Conservation (phyloP, 208 protist genomes). For the Wallacemonas sp. region DNA sequence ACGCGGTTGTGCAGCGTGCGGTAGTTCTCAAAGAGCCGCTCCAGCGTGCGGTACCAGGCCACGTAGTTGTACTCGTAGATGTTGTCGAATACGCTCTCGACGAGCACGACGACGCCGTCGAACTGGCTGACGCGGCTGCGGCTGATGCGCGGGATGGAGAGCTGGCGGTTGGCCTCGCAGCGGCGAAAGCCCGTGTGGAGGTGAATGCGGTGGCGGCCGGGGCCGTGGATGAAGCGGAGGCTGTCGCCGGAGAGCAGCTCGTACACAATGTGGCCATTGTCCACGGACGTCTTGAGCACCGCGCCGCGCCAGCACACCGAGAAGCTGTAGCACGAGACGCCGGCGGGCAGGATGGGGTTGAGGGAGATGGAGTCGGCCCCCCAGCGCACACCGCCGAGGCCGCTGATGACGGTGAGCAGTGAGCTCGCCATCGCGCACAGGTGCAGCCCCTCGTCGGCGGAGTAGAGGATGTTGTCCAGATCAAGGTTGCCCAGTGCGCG, state of each 20-base stretch:
- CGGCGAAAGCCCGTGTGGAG: conserved; percentile 73
- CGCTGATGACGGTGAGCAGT: conserved; percentile 64
- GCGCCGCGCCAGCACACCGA: conserved; percentile 79
- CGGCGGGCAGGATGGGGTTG: conserved; percentile 75
- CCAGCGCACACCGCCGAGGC: conserved; percentile 75
- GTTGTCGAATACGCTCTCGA: conserved; percentile 82
- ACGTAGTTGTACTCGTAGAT: conserved; percentile 88
- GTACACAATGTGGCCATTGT: conserved; percentile 68
- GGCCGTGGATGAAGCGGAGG: conserved; percentile 84
- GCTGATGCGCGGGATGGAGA: conserved; percentile 59
- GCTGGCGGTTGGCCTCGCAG: conserved; percentile 30
- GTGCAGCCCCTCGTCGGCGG: conserved; percentile 85
- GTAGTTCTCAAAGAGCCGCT: conserved; percentile 88
- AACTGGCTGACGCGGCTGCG: conserved; percentile 55
- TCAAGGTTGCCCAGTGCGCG: conserved; percentile 78
- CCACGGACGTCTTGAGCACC: conserved; percentile 61
- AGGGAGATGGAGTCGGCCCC: conserved; percentile 52
- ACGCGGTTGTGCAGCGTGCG: conserved; percentile 70
- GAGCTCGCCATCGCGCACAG: conserved; percentile 75
- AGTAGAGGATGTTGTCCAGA: conserved; percentile 88
- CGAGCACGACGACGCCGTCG: conserved; percentile 83
- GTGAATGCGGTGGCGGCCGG: conserved; percentile 70
- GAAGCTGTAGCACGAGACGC: conserved; percentile 70
- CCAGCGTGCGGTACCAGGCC: conserved; percentile 81
- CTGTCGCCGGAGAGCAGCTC: conserved; percentile 78